Percentiles rank a stretch among this genome's conserved stretches.
These are phyloP conservation scores for Funneliformis mosseae DNA, from an alignment of 192 early-diverging fungal species.

Conservation along the genomic window DNA sequence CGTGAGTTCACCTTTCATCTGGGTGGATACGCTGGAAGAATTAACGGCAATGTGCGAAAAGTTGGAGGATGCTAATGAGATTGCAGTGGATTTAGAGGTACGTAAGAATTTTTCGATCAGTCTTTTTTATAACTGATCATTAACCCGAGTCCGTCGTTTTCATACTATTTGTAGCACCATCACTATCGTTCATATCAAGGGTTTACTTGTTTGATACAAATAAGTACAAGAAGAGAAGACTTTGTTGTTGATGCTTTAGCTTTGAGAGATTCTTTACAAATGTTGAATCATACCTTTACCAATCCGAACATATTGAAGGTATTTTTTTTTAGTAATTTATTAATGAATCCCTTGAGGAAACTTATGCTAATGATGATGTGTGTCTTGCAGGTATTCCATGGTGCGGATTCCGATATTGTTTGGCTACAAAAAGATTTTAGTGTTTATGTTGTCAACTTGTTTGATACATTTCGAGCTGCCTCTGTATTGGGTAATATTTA, in stretches of 20 bases:
- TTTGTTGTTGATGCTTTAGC: slow-evolving; percentile 89
- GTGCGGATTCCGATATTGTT: slow-evolving; percentile 92
- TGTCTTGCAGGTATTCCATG: slow-evolving; percentile 73
- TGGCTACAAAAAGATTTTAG: slow-evolving; percentile 99
- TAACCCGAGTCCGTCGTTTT: background rate
- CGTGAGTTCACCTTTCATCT: slow-evolving; percentile 72
- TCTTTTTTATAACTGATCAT: background rate
- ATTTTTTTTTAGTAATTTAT: background rate
- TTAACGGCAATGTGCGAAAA: slow-evolving; percentile 66
- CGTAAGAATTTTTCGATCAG: background rate
- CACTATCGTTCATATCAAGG: slow-evolving; percentile 95
- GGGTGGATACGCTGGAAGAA: slow-evolving; percentile 78
- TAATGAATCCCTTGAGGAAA: background rate
- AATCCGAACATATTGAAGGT: slow-evolving; percentile 88
- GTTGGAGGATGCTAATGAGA: slow-evolving; percentile 64
- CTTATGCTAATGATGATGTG: background rate
- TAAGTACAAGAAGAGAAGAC: slow-evolving; percentile 86
- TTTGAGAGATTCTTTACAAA: slow-evolving; percentile 68
- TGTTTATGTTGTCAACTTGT: slow-evolving; percentile 92
- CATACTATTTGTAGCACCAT: slow-evolving; percentile 64
- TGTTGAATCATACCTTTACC: slow-evolving; percentile 85
- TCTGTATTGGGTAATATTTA: slow-evolving; percentile 62
- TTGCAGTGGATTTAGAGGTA: slow-evolving; percentile 90
- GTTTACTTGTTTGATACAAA: slow-evolving; percentile 92
- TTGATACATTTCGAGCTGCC: slow-evolving; percentile 96